A percentile compares a stretch with the other conserved stretches of the same genome.
phyloP scores from a whole-genome alignment of 176 grass and related monocot species.

The Bothriochloa decipiens region DNA sequence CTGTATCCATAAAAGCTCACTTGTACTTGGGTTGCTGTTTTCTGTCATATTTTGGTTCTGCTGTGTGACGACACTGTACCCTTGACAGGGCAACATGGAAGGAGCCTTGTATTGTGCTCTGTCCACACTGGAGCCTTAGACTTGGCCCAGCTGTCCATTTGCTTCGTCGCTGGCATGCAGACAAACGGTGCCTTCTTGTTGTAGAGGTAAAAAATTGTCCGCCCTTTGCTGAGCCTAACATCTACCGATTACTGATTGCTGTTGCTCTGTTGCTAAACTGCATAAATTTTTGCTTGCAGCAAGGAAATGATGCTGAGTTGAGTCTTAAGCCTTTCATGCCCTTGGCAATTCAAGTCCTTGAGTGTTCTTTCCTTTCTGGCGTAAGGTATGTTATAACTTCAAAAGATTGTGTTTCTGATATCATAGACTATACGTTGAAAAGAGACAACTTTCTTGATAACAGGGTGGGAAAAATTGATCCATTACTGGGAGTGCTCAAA shows the following conservation, averaged over 20 bases:
- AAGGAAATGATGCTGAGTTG: slow-evolving; percentile 73
- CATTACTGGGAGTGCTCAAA: slow-evolving; percentile 64
- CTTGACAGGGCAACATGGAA: slow-evolving; percentile 74
- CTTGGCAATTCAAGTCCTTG: slow-evolving; percentile 69
- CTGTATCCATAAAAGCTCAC: neutral
- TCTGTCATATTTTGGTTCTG: slow-evolving; percentile 19
- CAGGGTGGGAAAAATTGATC: slow-evolving; percentile 61
- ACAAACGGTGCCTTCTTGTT: slow-evolving; percentile 74
- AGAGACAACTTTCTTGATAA: slow-evolving; percentile 11
- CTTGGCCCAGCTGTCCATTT: slow-evolving; percentile 71
- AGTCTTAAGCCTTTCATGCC: slow-evolving; percentile 74
- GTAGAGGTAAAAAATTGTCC: slow-evolving; percentile 62
- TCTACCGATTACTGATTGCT: neutral
- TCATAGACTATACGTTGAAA: slow-evolving; percentile 17
- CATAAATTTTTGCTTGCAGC: slow-evolving; percentile 51
- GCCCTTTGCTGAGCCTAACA: neutral
- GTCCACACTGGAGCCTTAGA: slow-evolving; percentile 81
- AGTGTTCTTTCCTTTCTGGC: slow-evolving; percentile 95
- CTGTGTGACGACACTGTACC: slow-evolving; percentile 37
- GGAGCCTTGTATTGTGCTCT: slow-evolving; percentile 87
- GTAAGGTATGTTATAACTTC: slow-evolving; percentile 54
- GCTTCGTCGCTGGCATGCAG: slow-evolving; percentile 76
- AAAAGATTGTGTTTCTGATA: slow-evolving; percentile 36
- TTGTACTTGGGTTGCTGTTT: slow-evolving; percentile 17
- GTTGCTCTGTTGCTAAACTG: slow-evolving; percentile 14